Evolutionary conservation across 805 yeast species (phyloP), one percentile per base, ranked within the genome.

Genomic region (Lipomyces starkeyi): DNA sequence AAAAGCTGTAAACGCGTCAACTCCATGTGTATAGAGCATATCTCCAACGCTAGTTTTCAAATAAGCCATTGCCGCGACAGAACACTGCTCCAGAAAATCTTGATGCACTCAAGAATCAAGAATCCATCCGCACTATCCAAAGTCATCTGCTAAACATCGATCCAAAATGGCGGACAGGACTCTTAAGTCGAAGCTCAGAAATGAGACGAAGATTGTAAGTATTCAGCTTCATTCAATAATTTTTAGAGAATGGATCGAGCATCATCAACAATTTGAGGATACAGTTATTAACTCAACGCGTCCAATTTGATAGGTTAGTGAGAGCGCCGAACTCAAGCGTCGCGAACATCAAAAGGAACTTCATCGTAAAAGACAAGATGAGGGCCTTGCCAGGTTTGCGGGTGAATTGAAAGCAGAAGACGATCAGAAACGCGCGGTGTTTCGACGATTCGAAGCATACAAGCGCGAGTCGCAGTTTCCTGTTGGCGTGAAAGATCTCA

Each of bases 401-500:
- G 90, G 91, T 14, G 94, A 88, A 79, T 91, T 91, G 4, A 84
- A 85, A 37, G 88, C 86, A 71, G 80, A 81, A 6, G 85, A 83
- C 27, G 80, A 73, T 43, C 82, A 79, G 58, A 77, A 80, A 40
- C 87, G 85, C 74, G 89, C 88, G 2, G 88, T 88, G n/a, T 93
- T 94, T 83, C 91, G 91, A 76, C 90, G 90, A 77, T 95, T 91
- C 79, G 99, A 94, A 81, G 93, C 98, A 0, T 94, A 94, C 78
- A 88, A 93, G 62, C 85, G 98, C 74, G 99, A 94, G 77, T 83
- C 95, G 2, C 98, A 95, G 82, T 88, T 94, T 71, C 98, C 99
- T 54, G 80, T 83, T 49, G 85, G 86, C 74, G 96, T 93, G 22
- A 87, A 88, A 75, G 97, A 93, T 77, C 83, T 95, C 78, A 88